phyloP scores from a whole-genome alignment of 179 eudicot genomes.

The Beta corolliflora region DNA sequence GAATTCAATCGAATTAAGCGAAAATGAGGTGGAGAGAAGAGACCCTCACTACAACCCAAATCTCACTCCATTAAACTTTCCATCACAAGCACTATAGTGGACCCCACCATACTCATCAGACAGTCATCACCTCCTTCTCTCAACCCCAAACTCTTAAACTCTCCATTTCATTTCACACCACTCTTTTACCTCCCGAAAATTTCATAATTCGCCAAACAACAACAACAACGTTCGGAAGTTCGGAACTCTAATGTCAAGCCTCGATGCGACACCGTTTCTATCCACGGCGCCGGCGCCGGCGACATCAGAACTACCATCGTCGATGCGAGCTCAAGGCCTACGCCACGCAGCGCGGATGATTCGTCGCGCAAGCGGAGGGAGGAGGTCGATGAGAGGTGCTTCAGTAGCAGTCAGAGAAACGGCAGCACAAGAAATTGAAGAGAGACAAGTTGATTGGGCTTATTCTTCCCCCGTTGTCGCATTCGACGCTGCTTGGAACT shows the following conservation, averaged over 20 bases:
- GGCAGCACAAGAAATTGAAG: constrained; percentile 66
- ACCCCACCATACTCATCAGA: not conserved
- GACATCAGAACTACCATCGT: constrained; percentile 1
- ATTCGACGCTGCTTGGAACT: constrained; percentile 59
- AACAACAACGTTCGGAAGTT: not conserved
- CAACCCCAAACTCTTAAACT: not conserved
- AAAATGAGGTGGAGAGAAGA: too few species aligned
- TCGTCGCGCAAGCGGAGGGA: constrained; percentile 43
- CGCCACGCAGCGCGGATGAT: constrained; percentile 58
- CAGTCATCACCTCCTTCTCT: not conserved
- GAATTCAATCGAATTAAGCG: too few species aligned
- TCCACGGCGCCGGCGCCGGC: not conserved
- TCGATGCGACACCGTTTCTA: constrained; percentile 45
- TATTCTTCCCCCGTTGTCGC: constrained; percentile 60
- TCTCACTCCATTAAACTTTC: too few species aligned
- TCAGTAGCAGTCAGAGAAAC: constrained; percentile 66
- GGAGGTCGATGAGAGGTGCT: constrained; percentile 52
- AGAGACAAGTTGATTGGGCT: constrained; percentile 66
- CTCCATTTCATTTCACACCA: not conserved
- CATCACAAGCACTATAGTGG: not conserved
- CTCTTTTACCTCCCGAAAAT: not conserved
- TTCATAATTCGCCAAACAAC: not conserved
- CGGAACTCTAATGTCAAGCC: constrained; percentile 16
- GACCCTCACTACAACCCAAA: too few species aligned
- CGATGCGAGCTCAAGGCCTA: constrained; percentile 46